Conservation (phyloP, 495 filamentous ascomycete genomes). For the Aspergillus baeticus region DNA sequence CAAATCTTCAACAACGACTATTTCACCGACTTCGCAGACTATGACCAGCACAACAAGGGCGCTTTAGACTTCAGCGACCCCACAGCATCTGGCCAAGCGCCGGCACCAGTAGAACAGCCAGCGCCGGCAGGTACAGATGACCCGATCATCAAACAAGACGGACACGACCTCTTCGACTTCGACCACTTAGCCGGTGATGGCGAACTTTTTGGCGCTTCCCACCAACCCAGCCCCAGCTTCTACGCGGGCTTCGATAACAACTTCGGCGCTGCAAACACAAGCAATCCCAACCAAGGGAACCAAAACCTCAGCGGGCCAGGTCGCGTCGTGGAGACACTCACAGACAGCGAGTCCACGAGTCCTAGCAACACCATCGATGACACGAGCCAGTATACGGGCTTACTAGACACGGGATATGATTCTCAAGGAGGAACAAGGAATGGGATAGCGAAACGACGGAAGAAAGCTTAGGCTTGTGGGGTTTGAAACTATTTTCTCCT, state of each 20-base stretch:
- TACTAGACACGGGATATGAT: slow-evolving; percentile 11
- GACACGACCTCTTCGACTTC: slow-evolving; percentile 43
- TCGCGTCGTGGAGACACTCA: slow-evolving; percentile 44
- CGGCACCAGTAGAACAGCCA: slow-evolving; percentile 8
- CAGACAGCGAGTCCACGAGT: slow-evolving; percentile 49
- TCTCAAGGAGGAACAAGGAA: slow-evolving; percentile 20
- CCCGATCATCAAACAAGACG: slow-evolving; percentile 21
- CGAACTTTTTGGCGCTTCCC: slow-evolving; percentile 36
- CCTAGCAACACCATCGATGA: slow-evolving; percentile 39
- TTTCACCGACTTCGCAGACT: slow-evolving; percentile 43
- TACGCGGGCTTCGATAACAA: slow-evolving; percentile 32
- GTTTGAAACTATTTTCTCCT: slow-evolving; percentile 3
- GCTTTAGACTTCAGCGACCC: slow-evolving; percentile 26
- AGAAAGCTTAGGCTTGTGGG: slow-evolving; percentile 29
- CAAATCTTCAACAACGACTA: slow-evolving; percentile 69
- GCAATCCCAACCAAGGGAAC: slow-evolving; percentile 1
- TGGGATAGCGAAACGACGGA: slow-evolving; percentile 38
- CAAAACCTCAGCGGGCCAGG: slow-evolving; percentile 19
- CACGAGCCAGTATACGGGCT: slow-evolving; percentile 9
- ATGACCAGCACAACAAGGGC: slow-evolving; percentile 28
- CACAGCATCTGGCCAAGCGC: slow-evolving; percentile 11
- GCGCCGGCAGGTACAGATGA: slow-evolving; percentile 21
- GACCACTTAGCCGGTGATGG: slow-evolving; percentile 38
- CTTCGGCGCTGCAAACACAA: slow-evolving; percentile 24
- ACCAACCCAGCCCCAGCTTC: slow-evolving; percentile 24